phyloP scores from a whole-genome alignment of 371 early-diverging fungal genomes.

The Mucor plumbeus region DNA sequence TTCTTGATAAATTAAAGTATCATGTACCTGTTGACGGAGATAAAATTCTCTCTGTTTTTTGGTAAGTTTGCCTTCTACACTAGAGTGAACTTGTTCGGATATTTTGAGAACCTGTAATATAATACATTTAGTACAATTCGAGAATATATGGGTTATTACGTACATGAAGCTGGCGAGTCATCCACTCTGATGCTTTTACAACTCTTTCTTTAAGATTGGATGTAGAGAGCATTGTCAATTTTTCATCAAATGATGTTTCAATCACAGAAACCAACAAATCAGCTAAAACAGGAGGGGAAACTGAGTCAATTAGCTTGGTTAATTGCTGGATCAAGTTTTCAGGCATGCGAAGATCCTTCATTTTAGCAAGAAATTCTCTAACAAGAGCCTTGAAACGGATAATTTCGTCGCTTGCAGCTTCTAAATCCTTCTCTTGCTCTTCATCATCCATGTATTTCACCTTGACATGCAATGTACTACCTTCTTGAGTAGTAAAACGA shows the following conservation, averaged over 20 bases:
- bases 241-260: slow-evolving; percentile 76
- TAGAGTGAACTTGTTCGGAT: slow-evolving; percentile 79
- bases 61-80: slow-evolving; percentile 78
- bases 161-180: slow-evolving; percentile 83
- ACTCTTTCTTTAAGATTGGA: slow-evolving; percentile 66
- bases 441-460: slow-evolving; percentile 30
- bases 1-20: neutral
- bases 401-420: slow-evolving; percentile 56
- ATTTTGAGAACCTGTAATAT: slow-evolving; percentile 69
- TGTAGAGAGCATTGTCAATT: slow-evolving; percentile 67
- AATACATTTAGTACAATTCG: neutral
- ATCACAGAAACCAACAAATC: slow-evolving; percentile 78
- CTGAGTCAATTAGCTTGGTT: slow-evolving; percentile 68
- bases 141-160: neutral
- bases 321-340: slow-evolving; percentile 68
- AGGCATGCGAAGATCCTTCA: slow-evolving; percentile 75
- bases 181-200: slow-evolving; percentile 61
- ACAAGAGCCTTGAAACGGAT: slow-evolving; percentile 65
- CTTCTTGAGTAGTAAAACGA: slow-evolving; percentile 20
- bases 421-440: slow-evolving; percentile 22
- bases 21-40: slow-evolving; percentile 72
- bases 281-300: slow-evolving; percentile 67
- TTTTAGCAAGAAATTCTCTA: slow-evolving; percentile 60
- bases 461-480: slow-evolving; percentile 36
- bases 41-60: slow-evolving; percentile 85